Conservation (phyloP, 73 alveolate genomes). For the Paramecium biaurelia region DNA sequence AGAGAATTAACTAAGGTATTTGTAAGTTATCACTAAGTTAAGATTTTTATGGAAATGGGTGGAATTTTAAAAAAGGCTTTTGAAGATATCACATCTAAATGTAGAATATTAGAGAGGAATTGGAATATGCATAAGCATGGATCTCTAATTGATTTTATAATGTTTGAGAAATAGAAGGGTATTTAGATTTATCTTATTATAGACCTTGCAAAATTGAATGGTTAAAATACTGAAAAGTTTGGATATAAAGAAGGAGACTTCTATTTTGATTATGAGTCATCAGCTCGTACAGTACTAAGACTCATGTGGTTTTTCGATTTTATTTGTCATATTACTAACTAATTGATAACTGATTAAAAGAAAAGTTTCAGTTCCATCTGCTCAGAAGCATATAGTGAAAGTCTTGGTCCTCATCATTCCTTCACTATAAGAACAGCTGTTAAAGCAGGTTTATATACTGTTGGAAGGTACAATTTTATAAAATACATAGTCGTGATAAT, state of each 20-base stretch:
- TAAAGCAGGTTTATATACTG: constrained; percentile 72
- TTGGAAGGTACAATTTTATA: neutral
- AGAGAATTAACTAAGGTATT: constrained; percentile 5
- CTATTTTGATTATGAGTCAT: constrained; percentile 61
- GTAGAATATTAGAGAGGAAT: neutral
- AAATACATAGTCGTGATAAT: neutral
- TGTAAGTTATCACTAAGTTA: neutral
- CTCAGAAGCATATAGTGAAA: constrained; percentile 69
- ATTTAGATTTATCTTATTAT: too few relatives aligned
- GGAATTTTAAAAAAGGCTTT: constrained; percentile 52
- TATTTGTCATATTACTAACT: constrained; percentile 20
- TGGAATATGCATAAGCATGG: neutral
- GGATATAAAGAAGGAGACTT: neutral
- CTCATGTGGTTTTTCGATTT: constrained; percentile 76
- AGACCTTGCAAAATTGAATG: constrained; percentile 30
- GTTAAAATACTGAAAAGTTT: neutral
- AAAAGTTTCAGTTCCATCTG: constrained; percentile 55
- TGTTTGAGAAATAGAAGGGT: constrained; percentile 17
- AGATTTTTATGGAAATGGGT: constrained; percentile 55
- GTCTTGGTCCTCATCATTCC: constrained; percentile 85
- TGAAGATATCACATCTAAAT: constrained; percentile 31
- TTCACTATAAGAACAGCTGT: constrained; percentile 73
- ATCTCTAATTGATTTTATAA: neutral
- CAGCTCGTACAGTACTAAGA: constrained; percentile 76
- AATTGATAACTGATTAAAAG: constrained; percentile 44